Conservation (phyloP, 345 rosid species). For the Euphorbia tirucalli region DNA sequence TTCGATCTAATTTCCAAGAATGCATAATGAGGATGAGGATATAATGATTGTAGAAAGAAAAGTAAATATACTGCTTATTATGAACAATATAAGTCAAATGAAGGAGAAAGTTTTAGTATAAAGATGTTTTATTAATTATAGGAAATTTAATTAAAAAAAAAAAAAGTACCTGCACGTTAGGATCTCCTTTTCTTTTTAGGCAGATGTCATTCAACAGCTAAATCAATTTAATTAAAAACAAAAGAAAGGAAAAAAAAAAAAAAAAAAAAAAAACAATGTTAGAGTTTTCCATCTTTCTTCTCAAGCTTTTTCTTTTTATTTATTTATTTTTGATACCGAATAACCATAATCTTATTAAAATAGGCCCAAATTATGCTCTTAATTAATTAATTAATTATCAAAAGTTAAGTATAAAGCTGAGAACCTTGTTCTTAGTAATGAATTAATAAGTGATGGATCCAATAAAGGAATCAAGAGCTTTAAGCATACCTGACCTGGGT, state of each 20-base stretch:
- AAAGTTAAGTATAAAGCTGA: slow-evolving; percentile 17
- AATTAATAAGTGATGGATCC: slow-evolving; percentile 23
- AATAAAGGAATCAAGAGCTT: slow-evolving; percentile 13
- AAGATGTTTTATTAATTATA: neutral
- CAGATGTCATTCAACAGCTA: slow-evolving; percentile 37
- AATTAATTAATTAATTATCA: slow-evolving; percentile 1
- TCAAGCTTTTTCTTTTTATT: neutral
- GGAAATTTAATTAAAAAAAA: neutral
- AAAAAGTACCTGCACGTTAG: slow-evolving; percentile 29
- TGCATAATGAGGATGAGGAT: slow-evolving; percentile 14
- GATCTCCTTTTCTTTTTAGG: slow-evolving; percentile 41
- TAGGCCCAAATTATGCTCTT: slow-evolving; percentile 13
- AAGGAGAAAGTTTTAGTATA: slow-evolving; percentile 13
- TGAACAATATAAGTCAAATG: slow-evolving; percentile 24
- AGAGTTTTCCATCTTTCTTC: slow-evolving; percentile 16
- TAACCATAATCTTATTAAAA: neutral
- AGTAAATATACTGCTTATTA: neutral
- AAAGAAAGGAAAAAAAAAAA: neutral
- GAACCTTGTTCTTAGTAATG: slow-evolving; percentile 23
- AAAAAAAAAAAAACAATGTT: no score
- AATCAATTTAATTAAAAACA: neutral
- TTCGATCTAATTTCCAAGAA: slow-evolving; percentile 2
- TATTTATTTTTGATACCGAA: slow-evolving; percentile 1
- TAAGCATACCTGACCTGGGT: slow-evolving; percentile 23
- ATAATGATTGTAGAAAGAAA: slow-evolving; percentile 13